A percentile compares a stretch with the other conserved stretches of the same genome.
Evolutionary conservation across 768 basidiomycete species (phyloP).

Genomic region (Krasilnikovozyma curviuscula): DNA sequence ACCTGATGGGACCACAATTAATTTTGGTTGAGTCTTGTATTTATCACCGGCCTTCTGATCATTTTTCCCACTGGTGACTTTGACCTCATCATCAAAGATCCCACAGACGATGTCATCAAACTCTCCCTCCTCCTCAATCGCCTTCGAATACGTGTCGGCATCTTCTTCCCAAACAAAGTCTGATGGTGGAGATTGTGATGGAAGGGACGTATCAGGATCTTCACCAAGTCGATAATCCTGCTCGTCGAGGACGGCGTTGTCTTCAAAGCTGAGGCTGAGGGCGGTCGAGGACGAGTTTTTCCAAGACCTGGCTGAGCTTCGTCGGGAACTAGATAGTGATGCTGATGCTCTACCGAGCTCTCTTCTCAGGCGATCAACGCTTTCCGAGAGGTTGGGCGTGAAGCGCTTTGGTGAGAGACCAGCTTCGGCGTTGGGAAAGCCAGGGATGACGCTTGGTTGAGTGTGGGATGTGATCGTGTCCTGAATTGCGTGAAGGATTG

Average conservation of each 20-base stretch:
- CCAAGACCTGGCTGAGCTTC: neutral
- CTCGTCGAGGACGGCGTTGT: slow-evolving; percentile 18
- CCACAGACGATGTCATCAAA: slow-evolving; percentile 25
- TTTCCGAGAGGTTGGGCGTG: too few species aligned
- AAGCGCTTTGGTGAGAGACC: too few species aligned
- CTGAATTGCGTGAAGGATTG: slow-evolving; percentile 52
- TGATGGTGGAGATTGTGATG: slow-evolving; percentile 8
- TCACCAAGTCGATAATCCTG: slow-evolving; percentile 11
- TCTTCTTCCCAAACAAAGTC: slow-evolving; percentile 13
- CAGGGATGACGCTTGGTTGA: neutral
- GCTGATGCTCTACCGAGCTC: neutral
- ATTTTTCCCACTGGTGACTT: too few species aligned
- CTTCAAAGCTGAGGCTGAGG: slow-evolving; percentile 18
- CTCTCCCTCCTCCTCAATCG: slow-evolving; percentile 24
- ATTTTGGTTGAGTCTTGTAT: too few species aligned
- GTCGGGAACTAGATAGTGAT: neutral
- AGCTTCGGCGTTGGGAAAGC: neutral
- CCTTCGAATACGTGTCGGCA: slow-evolving; percentile 18
- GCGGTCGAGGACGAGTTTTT: neutral
- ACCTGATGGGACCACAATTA: too few species aligned
- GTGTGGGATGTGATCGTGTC: neutral
- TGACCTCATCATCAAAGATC: slow-evolving; percentile 25
- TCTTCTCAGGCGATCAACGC: neutral
- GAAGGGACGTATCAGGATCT: slow-evolving; percentile 10
- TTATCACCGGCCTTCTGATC: too few species aligned